Conservation (phyloP, 177 flowering plant genomes). For the Tripterygium wilfordii region DNA sequence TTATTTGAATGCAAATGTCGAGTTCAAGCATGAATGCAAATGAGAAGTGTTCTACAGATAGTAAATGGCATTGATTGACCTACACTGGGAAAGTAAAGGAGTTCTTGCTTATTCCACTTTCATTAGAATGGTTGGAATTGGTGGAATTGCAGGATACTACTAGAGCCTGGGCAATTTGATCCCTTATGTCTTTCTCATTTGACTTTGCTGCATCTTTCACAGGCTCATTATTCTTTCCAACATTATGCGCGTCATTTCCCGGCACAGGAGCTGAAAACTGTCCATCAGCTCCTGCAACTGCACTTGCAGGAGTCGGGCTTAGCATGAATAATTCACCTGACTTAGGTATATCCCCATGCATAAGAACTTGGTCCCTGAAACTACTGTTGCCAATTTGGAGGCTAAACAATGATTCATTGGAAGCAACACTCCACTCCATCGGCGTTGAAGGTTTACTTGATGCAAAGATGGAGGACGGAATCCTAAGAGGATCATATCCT, state of each 20-base stretch:
- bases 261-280: too few species aligned
- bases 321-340: constrained; percentile 18
- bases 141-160: constrained; percentile 6
- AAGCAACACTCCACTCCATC: constrained; percentile 73
- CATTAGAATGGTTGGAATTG: constrained; percentile 22
- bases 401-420: constrained; percentile 78
- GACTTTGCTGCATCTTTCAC: neutral
- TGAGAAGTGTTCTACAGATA: neutral
- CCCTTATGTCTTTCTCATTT: neutral
- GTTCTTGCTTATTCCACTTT: constrained; percentile 12
- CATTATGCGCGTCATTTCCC: too few species aligned
- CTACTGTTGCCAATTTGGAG: constrained; percentile 59
- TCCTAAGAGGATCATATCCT: constrained; percentile 41
- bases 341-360: too few species aligned
- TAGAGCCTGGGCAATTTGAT: neutral
- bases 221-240: too few species aligned
- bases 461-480: constrained; percentile 60
- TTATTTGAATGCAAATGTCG: neutral
- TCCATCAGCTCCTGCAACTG: too few species aligned
- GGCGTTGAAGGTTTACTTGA: constrained; percentile 28
- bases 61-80: too few species aligned
- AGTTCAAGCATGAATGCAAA: neutral
- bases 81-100: constrained; percentile 38
- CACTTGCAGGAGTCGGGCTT: constrained; percentile 14
- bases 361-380: constrained; percentile 40